Evolutionary conservation across 2,329 filamentous ascomycete species (phyloP).

Genomic region (Scedosporium dehoogii): DNA sequence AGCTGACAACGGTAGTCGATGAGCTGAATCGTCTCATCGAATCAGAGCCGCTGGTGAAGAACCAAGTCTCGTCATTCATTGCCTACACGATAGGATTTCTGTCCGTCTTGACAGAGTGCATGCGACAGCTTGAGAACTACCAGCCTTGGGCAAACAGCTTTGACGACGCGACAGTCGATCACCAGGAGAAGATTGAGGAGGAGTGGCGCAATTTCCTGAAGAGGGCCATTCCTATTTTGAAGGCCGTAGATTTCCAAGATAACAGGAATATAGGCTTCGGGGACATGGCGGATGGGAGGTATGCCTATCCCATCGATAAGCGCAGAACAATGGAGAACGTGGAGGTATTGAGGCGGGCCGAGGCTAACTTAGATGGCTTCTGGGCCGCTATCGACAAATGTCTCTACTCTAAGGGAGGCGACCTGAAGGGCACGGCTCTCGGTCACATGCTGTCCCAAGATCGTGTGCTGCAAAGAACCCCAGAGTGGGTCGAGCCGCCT

Average conservation of each 20-base stretch:
- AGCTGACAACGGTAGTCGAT: slow-evolving; percentile 30
- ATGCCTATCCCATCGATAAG: slow-evolving; percentile 33
- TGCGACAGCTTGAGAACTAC: slow-evolving; percentile 33
- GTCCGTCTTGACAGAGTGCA: slow-evolving; percentile 32
- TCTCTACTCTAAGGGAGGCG: slow-evolving; percentile 11
- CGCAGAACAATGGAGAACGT: slow-evolving; percentile 34
- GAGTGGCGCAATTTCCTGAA: not conserved
- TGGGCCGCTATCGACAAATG: slow-evolving; percentile 27
- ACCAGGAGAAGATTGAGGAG: not conserved
- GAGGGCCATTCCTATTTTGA: no score
- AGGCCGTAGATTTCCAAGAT: no score
- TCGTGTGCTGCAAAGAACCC: slow-evolving; percentile 34
- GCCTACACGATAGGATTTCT: slow-evolving; percentile 30
- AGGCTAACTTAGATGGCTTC: slow-evolving; percentile 35
- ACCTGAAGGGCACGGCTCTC: slow-evolving; percentile 17
- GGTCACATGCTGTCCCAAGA: slow-evolving; percentile 19
- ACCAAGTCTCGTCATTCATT: slow-evolving; percentile 27
- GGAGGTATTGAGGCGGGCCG: slow-evolving; percentile 32
- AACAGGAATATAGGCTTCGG: no score
- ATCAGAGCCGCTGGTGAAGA: slow-evolving; percentile 22
- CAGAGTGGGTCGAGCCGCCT: slow-evolving; percentile 32
- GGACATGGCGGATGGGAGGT: slow-evolving; percentile 21
- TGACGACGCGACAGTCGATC: slow-evolving; percentile 15
- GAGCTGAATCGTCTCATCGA: slow-evolving; percentile 35
- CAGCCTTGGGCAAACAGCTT: slow-evolving; percentile 37